Conservation (phyloP, 2,329 filamentous ascomycete species). For the Aspergillus floridensis region DNA sequence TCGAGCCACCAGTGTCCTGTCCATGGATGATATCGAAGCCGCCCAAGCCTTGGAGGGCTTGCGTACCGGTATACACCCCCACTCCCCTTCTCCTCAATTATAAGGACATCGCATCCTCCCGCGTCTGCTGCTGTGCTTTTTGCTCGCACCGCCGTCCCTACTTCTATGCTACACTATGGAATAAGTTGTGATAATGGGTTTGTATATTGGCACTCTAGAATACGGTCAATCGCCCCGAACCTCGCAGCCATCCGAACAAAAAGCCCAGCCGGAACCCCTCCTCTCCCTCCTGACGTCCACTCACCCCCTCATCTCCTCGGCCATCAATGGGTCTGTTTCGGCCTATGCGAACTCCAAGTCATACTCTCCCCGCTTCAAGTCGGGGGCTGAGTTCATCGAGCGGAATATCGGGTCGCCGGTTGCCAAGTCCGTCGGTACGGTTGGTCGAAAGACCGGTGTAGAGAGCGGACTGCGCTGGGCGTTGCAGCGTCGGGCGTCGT, state of each 20-base stretch:
- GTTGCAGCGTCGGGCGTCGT: constrained; percentile 50
- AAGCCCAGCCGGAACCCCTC: constrained; percentile 69
- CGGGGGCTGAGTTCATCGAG: constrained; percentile 88
- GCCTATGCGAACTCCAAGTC: constrained; percentile 87
- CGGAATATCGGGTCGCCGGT: constrained; percentile 78
- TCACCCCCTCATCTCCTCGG: constrained; percentile 80
- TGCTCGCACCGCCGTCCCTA: constrained; percentile 17
- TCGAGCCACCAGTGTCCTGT: constrained; percentile 47
- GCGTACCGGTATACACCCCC: constrained; percentile 58
- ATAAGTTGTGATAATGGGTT: neutral
- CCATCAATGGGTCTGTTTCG: constrained; percentile 78
- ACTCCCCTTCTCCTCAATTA: neutral
- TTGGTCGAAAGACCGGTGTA: constrained; percentile 81
- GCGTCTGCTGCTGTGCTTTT: neutral
- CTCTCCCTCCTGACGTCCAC: constrained; percentile 83
- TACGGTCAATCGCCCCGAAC: constrained; percentile 64
- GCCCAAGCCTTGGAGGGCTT: constrained; percentile 74
- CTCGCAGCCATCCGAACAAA: constrained; percentile 39
- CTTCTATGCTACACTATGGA: neutral
- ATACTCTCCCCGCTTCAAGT: constrained; percentile 83
- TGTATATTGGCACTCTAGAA: constrained; percentile 44
- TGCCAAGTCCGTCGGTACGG: constrained; percentile 79
- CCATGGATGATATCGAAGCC: constrained; percentile 55
- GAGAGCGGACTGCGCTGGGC: constrained; percentile 86
- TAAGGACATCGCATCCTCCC: neutral